Percentiles rank a stretch among this genome's conserved stretches.
phyloP scores from a whole-genome alignment of 495 filamentous ascomycete species.

The Penicillium paradoxum region DNA sequence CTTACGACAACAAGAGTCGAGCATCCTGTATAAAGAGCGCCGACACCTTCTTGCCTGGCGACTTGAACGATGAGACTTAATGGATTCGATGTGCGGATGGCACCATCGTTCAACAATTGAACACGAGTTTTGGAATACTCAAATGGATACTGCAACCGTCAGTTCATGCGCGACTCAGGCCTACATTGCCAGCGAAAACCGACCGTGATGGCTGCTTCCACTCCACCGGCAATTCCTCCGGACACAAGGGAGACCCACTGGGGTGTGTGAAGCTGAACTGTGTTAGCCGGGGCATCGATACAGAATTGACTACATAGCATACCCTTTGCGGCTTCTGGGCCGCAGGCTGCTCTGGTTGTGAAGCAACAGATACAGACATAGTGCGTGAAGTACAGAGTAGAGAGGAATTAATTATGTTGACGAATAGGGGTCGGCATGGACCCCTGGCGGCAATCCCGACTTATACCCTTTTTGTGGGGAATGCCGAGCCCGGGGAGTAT shows the following conservation, averaged over 20 bases:
- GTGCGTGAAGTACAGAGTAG: background rate
- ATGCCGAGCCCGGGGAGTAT: background rate
- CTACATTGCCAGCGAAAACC: no score
- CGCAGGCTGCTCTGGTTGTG: background rate
- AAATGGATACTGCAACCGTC: constrained; percentile 52
- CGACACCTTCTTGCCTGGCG: constrained; percentile 49
- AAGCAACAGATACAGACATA: background rate
- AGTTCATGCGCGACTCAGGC: background rate
- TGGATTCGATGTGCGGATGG: constrained; percentile 45
- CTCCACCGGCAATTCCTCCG: constrained; percentile 51
- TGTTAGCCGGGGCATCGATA: background rate
- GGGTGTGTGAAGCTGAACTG: constrained; percentile 8
- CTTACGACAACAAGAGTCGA: constrained; percentile 50
- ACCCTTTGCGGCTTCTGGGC: background rate
- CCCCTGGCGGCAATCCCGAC: background rate
- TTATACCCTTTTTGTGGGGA: background rate
- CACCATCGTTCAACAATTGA: constrained; percentile 48
- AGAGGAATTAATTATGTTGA: background rate
- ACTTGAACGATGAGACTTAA: constrained; percentile 47
- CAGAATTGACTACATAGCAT: background rate
- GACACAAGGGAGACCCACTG: constrained; percentile 45
- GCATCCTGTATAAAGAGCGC: constrained; percentile 61
- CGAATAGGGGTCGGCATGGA: background rate
- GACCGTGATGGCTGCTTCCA: constrained; percentile 51
- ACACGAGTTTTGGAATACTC: constrained; percentile 65